Evolutionary conservation across 1,284 basidiomycete species (phyloP), one percentile per base, ranked within the genome.

Genomic region (Microstroma glucosiphilum): DNA sequence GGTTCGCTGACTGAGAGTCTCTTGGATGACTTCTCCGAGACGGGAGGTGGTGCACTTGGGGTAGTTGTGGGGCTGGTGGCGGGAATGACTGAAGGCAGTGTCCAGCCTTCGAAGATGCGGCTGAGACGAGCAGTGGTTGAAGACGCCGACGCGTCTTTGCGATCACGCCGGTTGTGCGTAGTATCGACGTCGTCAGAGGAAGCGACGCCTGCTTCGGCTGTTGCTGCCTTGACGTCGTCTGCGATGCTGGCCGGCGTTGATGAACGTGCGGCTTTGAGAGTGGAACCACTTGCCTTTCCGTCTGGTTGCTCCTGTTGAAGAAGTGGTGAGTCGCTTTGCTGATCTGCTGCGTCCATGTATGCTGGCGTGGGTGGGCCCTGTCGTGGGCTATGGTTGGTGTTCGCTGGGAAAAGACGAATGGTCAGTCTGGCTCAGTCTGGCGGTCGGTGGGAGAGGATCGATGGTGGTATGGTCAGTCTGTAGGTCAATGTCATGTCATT

Each of bases 71-170:
- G 43, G 6, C 43, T 48, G 43, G 43, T 3, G 17, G 12, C 43
- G 6, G 43, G 8, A 37, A 9, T 37, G 4, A 9, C 30, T 9
- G 3, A 4, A 9, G 30, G 30, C 30, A 37, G 6, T 25, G 21
- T 63, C 72, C 72, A 74, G 55, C 72, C 71, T 48, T 74, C 72
- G 51, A 74, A 74, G 69, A 74, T 74, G 7, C 65, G 58, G 57
- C 70, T 72, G 40, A 74, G 63, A 51, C 72, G 60, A 12, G 71
- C 65, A 1, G 72, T 71, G 4, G 71, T 64, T 37, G 30, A 25
- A 64, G 64, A 64, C 63, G 19, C 67, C 56, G n/a, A 65, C 63
- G 17, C 58, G 46, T 40, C 64, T 69, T 1, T 64, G 63, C 13
- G 66, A 40, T 51, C 64, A 59, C n/a, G 41, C 11, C 11, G 11